Evolutionary conservation across 2,329 filamentous ascomycete genomes (phyloP).

Genomic region (Zymoseptoria passerinii): DNA sequence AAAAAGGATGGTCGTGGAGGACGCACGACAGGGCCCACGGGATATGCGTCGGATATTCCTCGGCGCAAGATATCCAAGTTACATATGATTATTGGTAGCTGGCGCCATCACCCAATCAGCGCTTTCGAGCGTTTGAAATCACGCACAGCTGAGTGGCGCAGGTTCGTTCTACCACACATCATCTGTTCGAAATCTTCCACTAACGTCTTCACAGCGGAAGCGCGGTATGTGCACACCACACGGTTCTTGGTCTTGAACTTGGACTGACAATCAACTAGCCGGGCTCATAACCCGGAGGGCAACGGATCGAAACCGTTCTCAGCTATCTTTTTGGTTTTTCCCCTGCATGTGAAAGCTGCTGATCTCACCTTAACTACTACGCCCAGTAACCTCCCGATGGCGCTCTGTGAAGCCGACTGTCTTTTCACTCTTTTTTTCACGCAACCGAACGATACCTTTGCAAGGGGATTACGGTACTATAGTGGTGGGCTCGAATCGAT

Average conservation of each 20-base stretch:
- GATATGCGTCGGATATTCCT: too few species aligned
- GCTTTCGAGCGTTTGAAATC: background rate
- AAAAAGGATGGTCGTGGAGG: too few species aligned
- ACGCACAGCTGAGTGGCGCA: slow-evolving; percentile 1
- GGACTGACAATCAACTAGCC: slow-evolving; percentile 4
- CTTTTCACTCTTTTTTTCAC: background rate
- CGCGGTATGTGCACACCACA: background rate
- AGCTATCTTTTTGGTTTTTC: slow-evolving; percentile 15
- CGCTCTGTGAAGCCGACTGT: background rate
- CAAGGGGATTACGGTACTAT: background rate
- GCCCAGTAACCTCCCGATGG: too few species aligned
- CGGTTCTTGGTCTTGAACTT: background rate
- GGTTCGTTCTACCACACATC: background rate
- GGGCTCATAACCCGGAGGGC: slow-evolving; percentile 28
- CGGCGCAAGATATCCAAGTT: too few species aligned
- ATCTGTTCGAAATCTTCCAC: background rate
- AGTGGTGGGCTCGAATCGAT: background rate
- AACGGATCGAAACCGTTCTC: slow-evolving; percentile 26
- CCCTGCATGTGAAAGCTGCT: background rate
- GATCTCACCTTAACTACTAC: too few species aligned
- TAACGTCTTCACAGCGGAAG: slow-evolving; percentile 4
- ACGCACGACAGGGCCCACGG: too few species aligned
- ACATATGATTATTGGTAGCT: background rate
- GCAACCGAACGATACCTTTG: background rate
- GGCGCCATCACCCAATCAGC: background rate